Evolutionary conservation across 148 eudicot species (phyloP).

Genomic region (Polygonum maritimum): DNA sequence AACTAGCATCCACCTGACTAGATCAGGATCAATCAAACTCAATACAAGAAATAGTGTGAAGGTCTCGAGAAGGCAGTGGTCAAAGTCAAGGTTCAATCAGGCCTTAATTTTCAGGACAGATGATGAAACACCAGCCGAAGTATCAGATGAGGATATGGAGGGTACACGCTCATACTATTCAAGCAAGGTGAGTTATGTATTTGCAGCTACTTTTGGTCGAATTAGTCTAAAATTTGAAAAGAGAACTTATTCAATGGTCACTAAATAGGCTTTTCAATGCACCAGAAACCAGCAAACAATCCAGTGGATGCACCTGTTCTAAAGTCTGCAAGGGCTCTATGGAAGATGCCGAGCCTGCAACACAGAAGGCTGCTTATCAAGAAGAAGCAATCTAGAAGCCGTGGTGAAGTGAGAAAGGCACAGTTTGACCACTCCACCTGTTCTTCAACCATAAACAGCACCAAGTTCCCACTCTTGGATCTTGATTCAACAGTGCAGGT

Average conservation of each 20-base stretch:
- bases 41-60: conserved; percentile 25
- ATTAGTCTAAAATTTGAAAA: no score
- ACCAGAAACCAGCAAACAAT: conserved; percentile 25
- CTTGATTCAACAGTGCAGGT: conserved; percentile 34
- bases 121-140: conserved; percentile 13
- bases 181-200: background rate
- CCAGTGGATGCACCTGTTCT: conserved; percentile 36
- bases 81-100: conserved; percentile 30
- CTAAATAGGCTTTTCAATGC: conserved; percentile 6
- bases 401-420: conserved; percentile 13
- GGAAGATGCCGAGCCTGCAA: conserved; percentile 55
- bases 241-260: background rate
- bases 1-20: conserved; percentile 23
- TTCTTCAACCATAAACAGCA: conserved; percentile 58
- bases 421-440: conserved; percentile 50
- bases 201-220: no score
- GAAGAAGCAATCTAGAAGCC: conserved; percentile 23
- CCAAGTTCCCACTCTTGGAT: conserved; percentile 37
- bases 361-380: conserved; percentile 28
- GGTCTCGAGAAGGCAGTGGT: conserved; percentile 25
- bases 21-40: conserved; percentile 33
- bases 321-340: conserved; percentile 37
- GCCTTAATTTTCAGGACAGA: background rate
- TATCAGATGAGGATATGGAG: background rate
- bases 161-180: background rate